Evolutionary conservation across 2,329 filamentous ascomycete species (phyloP).

Genomic region (Stachybotrys elegans): DNA sequence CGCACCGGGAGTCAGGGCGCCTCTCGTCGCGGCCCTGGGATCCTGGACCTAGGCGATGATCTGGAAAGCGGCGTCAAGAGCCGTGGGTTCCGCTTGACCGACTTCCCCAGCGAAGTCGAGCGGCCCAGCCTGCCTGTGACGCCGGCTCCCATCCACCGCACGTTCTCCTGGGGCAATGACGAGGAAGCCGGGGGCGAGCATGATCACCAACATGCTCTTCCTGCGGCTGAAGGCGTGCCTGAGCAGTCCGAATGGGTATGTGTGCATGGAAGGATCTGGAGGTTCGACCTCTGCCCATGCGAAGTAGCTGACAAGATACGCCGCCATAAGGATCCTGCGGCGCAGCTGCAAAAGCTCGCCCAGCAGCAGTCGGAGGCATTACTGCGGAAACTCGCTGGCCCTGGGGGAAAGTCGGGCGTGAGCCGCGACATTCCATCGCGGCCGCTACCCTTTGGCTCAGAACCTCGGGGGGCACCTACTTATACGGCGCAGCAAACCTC

Average conservation of each 20-base stretch:
- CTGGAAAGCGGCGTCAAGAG: slow-evolving; percentile 16
- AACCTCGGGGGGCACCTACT: slow-evolving; percentile 26
- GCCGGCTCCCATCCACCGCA: slow-evolving; percentile 70
- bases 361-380: slow-evolving; percentile 60
- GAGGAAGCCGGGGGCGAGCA: slow-evolving; percentile 38
- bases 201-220: slow-evolving; percentile 53
- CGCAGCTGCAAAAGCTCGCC: slow-evolving; percentile 65
- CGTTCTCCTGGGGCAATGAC: slow-evolving; percentile 59
- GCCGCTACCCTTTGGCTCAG: slow-evolving; percentile 49
- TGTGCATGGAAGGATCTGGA: slow-evolving; percentile 52
- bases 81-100: slow-evolving; percentile 64
- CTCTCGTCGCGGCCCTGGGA: slow-evolving; percentile 10
- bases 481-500: slow-evolving; percentile 19
- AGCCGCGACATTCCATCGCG: slow-evolving; percentile 42
- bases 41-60: slow-evolving; percentile 7
- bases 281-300: slow-evolving; percentile 48
- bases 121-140: slow-evolving; percentile 87
- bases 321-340: slow-evolving; percentile 60
- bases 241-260: slow-evolving; percentile 92
- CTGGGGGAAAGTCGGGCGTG: slow-evolving; percentile 20
- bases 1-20: slow-evolving; percentile 28
- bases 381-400: slow-evolving; percentile 44
- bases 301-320: slow-evolving; percentile 49
- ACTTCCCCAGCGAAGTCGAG: slow-evolving; percentile 80
- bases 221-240: slow-evolving; percentile 76